A percentile compares a stretch with the other conserved stretches of the same genome.
These are phyloP conservation scores for Ettlia oleoabundans DNA, from an alignment of 139 green algal species.

Conservation along the genomic window DNA sequence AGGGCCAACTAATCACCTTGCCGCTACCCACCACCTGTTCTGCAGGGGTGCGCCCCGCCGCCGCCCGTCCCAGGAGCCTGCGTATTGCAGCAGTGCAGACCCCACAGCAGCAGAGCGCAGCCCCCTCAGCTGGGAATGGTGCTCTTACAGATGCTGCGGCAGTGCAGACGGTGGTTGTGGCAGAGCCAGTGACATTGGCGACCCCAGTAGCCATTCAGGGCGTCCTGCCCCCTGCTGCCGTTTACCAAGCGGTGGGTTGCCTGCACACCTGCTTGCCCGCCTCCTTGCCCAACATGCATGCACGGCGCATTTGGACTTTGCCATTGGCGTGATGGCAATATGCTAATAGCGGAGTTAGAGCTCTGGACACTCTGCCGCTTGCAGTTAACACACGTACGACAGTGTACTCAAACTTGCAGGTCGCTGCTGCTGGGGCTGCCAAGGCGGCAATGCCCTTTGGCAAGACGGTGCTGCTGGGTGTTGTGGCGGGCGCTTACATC, in stretches of 20 bases:
- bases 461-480: constrained; percentile 56
- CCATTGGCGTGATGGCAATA: too few species aligned
- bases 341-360: too few species aligned
- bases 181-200: neutral
- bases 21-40: neutral
- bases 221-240: constrained; percentile 18
- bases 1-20: neutral
- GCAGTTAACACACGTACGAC: too few species aligned
- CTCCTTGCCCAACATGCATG: too few species aligned
- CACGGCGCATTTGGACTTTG: too few species aligned
- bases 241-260: constrained; percentile 19
- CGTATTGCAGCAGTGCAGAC: neutral
- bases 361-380: too few species aligned
- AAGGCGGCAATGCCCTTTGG: constrained; percentile 46
- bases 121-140: neutral
- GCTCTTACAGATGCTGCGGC: neutral
- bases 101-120: neutral
- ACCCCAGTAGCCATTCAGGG: neutral
- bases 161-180: neutral
- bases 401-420: too few species aligned
- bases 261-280: neutral
- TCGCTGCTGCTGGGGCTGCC: constrained; percentile 32
- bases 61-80: neutral
- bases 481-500: constrained; percentile 74
- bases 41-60: neutral